These are phyloP conservation scores for Paraconiothyrium sp. DNA, from an alignment of 2,329 filamentous ascomycete genomes.

Conservation along the genomic window DNA sequence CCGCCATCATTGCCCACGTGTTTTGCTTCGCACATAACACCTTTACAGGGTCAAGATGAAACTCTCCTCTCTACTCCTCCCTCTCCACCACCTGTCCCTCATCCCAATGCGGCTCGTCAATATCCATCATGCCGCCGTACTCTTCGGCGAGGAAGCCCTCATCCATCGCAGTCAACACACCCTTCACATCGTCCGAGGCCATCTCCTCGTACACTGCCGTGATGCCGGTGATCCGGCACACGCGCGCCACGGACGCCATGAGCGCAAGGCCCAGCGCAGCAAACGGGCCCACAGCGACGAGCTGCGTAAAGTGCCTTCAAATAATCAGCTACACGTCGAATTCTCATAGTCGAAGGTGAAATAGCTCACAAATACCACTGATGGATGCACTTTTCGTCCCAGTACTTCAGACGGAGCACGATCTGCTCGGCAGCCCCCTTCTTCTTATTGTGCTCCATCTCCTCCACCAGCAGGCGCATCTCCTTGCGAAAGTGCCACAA, in stretches of 20 bases:
- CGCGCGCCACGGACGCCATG: conserved; percentile 53
- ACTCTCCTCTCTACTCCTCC: conserved; percentile 23
- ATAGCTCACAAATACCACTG: conserved; percentile 48
- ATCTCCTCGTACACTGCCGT: conserved; percentile 54
- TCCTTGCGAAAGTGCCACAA: conserved; percentile 77
- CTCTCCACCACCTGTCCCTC: conserved; percentile 35
- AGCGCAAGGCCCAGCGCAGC: conserved; percentile 57
- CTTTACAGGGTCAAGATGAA: not conserved
- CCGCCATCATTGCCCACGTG: not conserved
- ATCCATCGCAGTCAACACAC: conserved; percentile 55
- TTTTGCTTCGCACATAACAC: conserved; percentile 3
- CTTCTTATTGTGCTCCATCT: conserved; percentile 34
- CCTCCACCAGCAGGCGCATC: conserved; percentile 62
- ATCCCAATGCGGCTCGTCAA: conserved; percentile 34
- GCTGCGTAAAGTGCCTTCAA: conserved; percentile 54
- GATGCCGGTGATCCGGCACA: conserved; percentile 53
- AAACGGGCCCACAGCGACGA: conserved; percentile 57
- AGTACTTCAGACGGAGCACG: conserved; percentile 46
- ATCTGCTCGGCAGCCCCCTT: conserved; percentile 33
- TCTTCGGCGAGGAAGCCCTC: conserved; percentile 47
- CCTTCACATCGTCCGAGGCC: conserved; percentile 53
- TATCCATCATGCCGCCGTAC: conserved; percentile 40
- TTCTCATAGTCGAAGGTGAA: not conserved
- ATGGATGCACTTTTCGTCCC: conserved; percentile 50
- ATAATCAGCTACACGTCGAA: conserved; percentile 14